A percentile compares a stretch with the other conserved stretches of the same genome.
Conservation (phyloP, 1,284 basidiomycete species). For the Rhodotorula mucilaginosa region DNA sequence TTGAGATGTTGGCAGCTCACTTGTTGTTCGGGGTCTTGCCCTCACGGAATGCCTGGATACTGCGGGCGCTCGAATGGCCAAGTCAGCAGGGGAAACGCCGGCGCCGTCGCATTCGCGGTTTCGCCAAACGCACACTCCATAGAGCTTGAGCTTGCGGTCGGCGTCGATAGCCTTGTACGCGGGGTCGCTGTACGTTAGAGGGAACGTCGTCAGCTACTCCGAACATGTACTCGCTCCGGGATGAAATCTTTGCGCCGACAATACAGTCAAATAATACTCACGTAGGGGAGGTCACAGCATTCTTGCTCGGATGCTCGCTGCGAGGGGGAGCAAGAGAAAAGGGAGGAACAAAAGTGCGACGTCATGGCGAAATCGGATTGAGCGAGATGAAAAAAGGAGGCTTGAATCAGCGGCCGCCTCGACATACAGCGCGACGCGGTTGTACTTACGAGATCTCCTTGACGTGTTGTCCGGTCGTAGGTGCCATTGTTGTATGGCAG, state of each 20-base stretch:
- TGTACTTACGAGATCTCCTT: conserved; percentile 8
- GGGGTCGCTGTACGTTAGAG: not conserved
- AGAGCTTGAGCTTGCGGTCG: conserved; percentile 54
- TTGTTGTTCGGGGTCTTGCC: conserved; percentile 74
- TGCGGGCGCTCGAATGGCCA: conserved; percentile 56
- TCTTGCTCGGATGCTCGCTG: conserved; percentile 26
- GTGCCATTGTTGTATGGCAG: not conserved
- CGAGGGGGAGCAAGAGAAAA: conserved; percentile 3
- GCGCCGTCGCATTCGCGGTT: not conserved
- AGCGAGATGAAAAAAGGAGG: not conserved
- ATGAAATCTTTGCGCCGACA: too few species aligned
- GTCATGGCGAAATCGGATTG: too few species aligned
- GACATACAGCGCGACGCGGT: not conserved
- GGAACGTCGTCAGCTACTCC: not conserved
- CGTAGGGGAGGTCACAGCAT: conserved; percentile 28
- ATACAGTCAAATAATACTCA: not conserved
- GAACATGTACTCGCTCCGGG: too few species aligned
- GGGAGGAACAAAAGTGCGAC: not conserved
- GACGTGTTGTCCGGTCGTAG: conserved; percentile 14
- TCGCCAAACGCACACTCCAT: conserved; percentile 53
- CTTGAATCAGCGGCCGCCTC: too few species aligned
- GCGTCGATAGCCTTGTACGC: conserved; percentile 46
- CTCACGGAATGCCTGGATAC: conserved; percentile 71
- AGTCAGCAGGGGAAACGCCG: not conserved
- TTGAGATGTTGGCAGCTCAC: not conserved